Conservation (phyloP, 805 yeast species). For the Monosporozyma aerobia region DNA sequence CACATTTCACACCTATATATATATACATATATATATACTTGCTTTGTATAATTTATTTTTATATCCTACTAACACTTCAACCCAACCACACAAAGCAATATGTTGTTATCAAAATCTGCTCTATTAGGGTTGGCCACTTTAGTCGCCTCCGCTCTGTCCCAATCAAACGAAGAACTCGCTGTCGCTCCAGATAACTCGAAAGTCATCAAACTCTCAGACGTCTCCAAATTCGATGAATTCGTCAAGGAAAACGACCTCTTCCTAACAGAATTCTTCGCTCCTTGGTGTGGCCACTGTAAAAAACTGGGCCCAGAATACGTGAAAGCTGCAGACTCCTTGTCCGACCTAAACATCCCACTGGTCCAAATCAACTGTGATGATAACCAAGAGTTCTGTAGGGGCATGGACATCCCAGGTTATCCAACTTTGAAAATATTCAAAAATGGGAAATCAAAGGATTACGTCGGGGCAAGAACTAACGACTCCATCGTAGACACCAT, state of each 20-base stretch:
- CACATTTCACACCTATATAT: too few species aligned
- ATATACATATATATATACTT: too few species aligned
- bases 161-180: slow-evolving; percentile 35
- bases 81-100: background rate
- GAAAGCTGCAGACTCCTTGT: slow-evolving; percentile 65
- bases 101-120: slow-evolving; percentile 11
- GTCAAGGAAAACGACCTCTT: slow-evolving; percentile 67
- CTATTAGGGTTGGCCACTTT: slow-evolving; percentile 18
- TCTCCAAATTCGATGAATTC: slow-evolving; percentile 50
- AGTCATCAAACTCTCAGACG: slow-evolving; percentile 68
- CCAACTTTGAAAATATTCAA: slow-evolving; percentile 77
- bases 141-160: slow-evolving; percentile 8
- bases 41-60: too few species aligned
- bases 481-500: slow-evolving; percentile 69
- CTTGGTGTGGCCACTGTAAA: slow-evolving; percentile 98
- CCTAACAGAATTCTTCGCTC: slow-evolving; percentile 81
- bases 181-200: slow-evolving; percentile 76
- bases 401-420: slow-evolving; percentile 66
- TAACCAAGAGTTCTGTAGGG: slow-evolving; percentile 60
- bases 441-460: slow-evolving; percentile 46
- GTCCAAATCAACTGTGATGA: slow-evolving; percentile 84
- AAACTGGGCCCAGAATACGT: slow-evolving; percentile 72
- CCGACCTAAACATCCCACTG: slow-evolving; percentile 56
- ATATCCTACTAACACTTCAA: background rate
- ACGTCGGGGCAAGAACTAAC: slow-evolving; percentile 78